Evolutionary conservation across 768 basidiomycete genomes (phyloP).

Genomic region (Boletus barrowsii): DNA sequence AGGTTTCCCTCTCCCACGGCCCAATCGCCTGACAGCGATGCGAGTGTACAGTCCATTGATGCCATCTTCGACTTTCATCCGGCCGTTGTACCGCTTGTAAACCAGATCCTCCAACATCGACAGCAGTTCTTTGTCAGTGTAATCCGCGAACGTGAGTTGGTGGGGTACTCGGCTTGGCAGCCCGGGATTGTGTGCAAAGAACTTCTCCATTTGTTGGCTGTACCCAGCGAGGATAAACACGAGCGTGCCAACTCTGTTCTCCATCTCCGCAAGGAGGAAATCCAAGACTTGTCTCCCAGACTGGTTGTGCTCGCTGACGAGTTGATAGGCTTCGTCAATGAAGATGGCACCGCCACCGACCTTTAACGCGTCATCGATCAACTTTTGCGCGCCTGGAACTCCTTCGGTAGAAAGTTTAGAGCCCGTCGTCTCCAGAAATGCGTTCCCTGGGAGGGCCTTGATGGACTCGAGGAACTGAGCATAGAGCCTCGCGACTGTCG

Average conservation of each 20-base stretch:
- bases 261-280: slow-evolving; percentile 73
- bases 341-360: slow-evolving; percentile 67
- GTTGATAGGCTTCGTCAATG: slow-evolving; percentile 73
- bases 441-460: slow-evolving; percentile 48
- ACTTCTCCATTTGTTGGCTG: slow-evolving; percentile 69
- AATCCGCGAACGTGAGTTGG: slow-evolving; percentile 58
- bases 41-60: slow-evolving; percentile 53
- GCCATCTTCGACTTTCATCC: slow-evolving; percentile 58
- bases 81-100: slow-evolving; percentile 42
- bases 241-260: slow-evolving; percentile 60
- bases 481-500: slow-evolving; percentile 65
- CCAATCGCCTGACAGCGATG: slow-evolving; percentile 58
- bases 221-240: slow-evolving; percentile 76
- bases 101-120: slow-evolving; percentile 51
- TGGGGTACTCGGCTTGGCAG: slow-evolving; percentile 65
- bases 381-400: slow-evolving; percentile 48
- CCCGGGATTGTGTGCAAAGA: slow-evolving; percentile 77
- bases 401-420: slow-evolving; percentile 58
- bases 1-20: slow-evolving; percentile 51
- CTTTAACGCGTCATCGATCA: slow-evolving; percentile 47
- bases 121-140: slow-evolving; percentile 54
- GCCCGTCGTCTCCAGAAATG: slow-evolving; percentile 64
- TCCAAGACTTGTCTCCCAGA: slow-evolving; percentile 61
- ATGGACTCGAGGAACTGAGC: slow-evolving; percentile 61
- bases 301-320: slow-evolving; percentile 46